Evolutionary conservation across 228 moss, liverwort and hornwort genomes (phyloP).

Genomic region (Sphagnum fallax): DNA sequence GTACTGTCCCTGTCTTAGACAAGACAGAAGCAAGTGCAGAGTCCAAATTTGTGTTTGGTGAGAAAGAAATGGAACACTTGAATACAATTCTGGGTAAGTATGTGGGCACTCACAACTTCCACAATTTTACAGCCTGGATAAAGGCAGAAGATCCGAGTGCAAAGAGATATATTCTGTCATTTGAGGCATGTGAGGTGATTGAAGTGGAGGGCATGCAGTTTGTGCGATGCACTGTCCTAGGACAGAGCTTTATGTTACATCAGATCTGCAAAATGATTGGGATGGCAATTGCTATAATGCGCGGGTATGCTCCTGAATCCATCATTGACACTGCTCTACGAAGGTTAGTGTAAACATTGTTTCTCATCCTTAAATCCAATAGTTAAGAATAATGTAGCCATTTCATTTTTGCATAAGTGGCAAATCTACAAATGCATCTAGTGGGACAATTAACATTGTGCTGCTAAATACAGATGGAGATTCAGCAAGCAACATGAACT

Average conservation of each 20-base stretch:
- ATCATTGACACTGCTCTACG: conserved; percentile 64
- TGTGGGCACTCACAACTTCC: conserved; percentile 84
- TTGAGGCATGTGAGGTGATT: conserved; percentile 55
- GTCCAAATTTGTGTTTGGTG: conserved; percentile 52
- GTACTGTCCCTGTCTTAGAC: conserved; percentile 1
- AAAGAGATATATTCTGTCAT: conserved; percentile 71
- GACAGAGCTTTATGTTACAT: conserved; percentile 98
- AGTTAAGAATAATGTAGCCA: no score
- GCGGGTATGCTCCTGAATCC: conserved; percentile 60
- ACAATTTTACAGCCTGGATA: conserved; percentile 86
- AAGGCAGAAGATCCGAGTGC: conserved; percentile 89
- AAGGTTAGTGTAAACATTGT: conserved; percentile 22
- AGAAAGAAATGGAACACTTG: conserved; percentile 38
- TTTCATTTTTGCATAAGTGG: no score
- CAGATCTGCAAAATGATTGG: conserved; percentile 99
- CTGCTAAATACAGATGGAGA: no score
- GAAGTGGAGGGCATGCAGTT: conserved; percentile 68
- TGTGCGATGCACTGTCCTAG: conserved; percentile 79
- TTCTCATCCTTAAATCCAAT: no score
- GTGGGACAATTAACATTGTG: no score
- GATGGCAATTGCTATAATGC: conserved; percentile 88
- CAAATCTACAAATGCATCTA: no score
- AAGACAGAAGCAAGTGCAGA: conserved; percentile 11
- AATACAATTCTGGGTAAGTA: conserved; percentile 57
- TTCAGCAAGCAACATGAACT: no score